Evolutionary conservation across 2,329 filamentous ascomycete genomes (phyloP), one percentile per base, ranked within the genome.

Genomic region (Penicillium verrucosum): DNA sequence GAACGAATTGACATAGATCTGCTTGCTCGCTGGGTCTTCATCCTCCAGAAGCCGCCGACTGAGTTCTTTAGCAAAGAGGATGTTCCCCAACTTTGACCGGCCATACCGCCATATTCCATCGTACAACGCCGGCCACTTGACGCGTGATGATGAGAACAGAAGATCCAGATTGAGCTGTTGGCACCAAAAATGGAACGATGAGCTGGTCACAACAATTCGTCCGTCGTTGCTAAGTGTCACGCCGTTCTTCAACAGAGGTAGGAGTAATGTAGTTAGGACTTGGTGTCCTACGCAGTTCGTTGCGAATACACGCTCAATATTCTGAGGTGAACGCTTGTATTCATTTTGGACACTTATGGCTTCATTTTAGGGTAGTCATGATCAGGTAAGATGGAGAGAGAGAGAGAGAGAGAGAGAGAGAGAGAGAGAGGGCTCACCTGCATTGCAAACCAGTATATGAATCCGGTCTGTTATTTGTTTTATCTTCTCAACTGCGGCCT

Each of bases 221-320:
- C 76, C 76, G 5, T 76, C 65, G 3, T 63, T 47, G 7, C 80
- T 66, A 42, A 45, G 51, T 5, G 70, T 41, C 16, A 61, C 55
- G 2, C 62, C 65, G 2, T 56, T 41, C 36, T 64, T 64, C 29
- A 71, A 44, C n/a, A 67, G 56, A 0, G 78, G 74, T 4, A 67
- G 67, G 3, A 84, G 71, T 4, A 82, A 73, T 52, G 78, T 76
- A 63, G 80, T 79, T 0, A 83, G 73, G 2, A 82, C 66, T 14
- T 79, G 76, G 60, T 83, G 79, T 5, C 80, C 80, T 41, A 82
- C 72, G 59, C 82, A 79, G 54, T 75, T 79, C 59, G 81, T 71
- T 5, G 70, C 79, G 60, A 84, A 84, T 7, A 77, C 79, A 32
- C 65, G 61, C 62, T 83, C 81, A 40, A 81, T 64, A 8, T 77